A percentile compares a stretch with the other conserved stretches of the same genome.
Evolutionary conservation across 495 filamentous ascomycete genomes (phyloP).

Genomic region (Venustampulla echinocandica): DNA sequence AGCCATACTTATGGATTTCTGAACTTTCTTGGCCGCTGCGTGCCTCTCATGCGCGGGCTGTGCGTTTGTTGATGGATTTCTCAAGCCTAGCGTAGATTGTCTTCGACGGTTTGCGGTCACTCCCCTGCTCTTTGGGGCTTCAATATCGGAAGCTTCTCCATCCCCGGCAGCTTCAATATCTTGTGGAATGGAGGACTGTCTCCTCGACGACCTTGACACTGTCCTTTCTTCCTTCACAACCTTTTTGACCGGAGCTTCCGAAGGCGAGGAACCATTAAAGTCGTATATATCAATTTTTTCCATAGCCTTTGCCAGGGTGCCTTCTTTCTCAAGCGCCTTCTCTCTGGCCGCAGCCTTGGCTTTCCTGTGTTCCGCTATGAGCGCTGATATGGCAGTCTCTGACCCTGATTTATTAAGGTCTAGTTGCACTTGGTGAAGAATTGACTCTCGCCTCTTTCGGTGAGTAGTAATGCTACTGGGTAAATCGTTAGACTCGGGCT

Average conservation of each 20-base stretch:
- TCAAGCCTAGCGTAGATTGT: constrained; percentile 17
- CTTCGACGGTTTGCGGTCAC: constrained; percentile 7
- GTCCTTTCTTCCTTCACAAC: constrained; percentile 10
- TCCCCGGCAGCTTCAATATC: constrained; percentile 1
- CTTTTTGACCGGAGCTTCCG: neutral
- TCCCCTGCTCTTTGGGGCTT: constrained; percentile 9
- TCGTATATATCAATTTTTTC: constrained; percentile 27
- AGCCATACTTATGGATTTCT: constrained; percentile 6
- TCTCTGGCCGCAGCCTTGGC: constrained; percentile 14
- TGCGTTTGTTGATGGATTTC: constrained; percentile 4
- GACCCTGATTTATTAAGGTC: constrained; percentile 7
- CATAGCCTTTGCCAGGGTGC: neutral
- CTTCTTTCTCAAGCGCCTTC: constrained; percentile 8
- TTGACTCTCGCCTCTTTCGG: constrained; percentile 18
- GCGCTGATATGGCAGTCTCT: constrained; percentile 14
- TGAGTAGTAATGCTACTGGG: constrained; percentile 22
- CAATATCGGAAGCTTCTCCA: constrained; percentile 20
- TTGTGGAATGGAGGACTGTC: constrained; percentile 8
- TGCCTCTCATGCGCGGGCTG: neutral
- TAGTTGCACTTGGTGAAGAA: constrained; percentile 11
- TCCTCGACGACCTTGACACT: constrained; percentile 12
- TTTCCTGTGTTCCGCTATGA: constrained; percentile 20
- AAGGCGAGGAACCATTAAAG: constrained; percentile 26
- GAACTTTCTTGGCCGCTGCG: constrained; percentile 12
- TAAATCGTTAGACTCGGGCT: constrained; percentile 4